Base-by-base conservation (phyloP, 306 rosid species). In the Quercus gilva region DNA sequence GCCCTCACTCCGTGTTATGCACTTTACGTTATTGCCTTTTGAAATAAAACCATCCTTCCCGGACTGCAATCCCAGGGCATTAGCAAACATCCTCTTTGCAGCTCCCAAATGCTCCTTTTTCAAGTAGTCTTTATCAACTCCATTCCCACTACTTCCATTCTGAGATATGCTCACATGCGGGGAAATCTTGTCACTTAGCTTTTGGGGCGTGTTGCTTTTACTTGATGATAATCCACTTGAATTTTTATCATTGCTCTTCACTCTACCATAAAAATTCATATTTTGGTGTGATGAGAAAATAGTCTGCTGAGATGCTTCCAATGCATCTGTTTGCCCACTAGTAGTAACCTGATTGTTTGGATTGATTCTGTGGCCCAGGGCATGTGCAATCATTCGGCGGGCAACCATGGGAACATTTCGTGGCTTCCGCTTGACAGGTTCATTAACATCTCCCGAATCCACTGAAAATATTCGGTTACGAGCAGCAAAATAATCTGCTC, bases 321-420 rank as follows among this genome's bases (percentile, higher is more conserved):
- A 49, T 67, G 80, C 78, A 78, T 84, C 86, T 1, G 77, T 25
- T 67, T 70, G 79, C 52, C 31, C 83, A 79, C 74, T 71, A 69
- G 84, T 68, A 20, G 68, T 83, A 80, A 57, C 83, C 79, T 78
- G 90, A 84, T 78, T 78, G 55, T 75, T 64, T 37, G 89, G 79
- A 73, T 80, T 87, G 78, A 93, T 87, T 87, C 89, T 90, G 83
- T 91, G 92, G 37, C 99, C 99, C 51, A 96, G 82, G 41, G 99
- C 99, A 85, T 93, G 99, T 1, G 98, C 96, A 83, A 95, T 95
- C 99, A 95, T 95, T 73, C 99, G 85, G 59, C 91, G 99, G 67
- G 99, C 99, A 69, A 93, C 99, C 77, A 85, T 93, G 15, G 98
- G 98, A 77, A 73, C 88, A 61, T 68, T 84, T 11, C 96, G 96